Evolutionary conservation across 2,329 filamentous ascomycete genomes (phyloP).

Genomic region (Geosmithia flava): DNA sequence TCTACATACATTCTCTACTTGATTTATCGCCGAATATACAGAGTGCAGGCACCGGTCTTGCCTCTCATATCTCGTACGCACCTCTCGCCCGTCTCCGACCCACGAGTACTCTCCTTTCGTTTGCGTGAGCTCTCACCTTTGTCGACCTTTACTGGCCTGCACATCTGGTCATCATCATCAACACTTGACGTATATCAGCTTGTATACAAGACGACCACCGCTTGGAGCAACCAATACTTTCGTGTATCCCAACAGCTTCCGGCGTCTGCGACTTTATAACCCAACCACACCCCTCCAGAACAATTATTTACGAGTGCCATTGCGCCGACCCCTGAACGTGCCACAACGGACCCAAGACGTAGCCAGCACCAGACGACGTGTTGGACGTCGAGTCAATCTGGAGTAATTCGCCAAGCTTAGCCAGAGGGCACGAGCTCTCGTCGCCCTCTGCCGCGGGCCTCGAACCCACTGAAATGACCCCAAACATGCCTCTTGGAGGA

Average conservation of each 20-base stretch:
- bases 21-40: not conserved
- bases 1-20: not conserved
- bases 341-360: not conserved
- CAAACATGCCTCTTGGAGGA: not conserved
- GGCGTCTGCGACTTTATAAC: not conserved
- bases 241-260: not conserved
- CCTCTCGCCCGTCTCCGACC: not conserved
- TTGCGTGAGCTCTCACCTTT: not conserved
- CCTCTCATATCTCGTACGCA: not conserved
- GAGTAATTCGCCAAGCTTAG: not conserved
- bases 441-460: constrained; percentile 3
- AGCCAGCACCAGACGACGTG: not conserved
- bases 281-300: not conserved
- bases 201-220: not conserved
- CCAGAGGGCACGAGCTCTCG: constrained; percentile 5
- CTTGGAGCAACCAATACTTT: not conserved
- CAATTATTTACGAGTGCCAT: not conserved
- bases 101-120: not conserved
- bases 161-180: not conserved
- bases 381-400: constrained; percentile 1
- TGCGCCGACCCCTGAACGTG: not conserved
- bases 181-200: not conserved
- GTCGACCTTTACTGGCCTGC: not conserved
- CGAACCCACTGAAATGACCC: not conserved
- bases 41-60: not conserved